These are phyloP conservation scores for Curvularia spicifera DNA, from an alignment of 2,329 filamentous ascomycete genomes.

Conservation along the genomic window DNA sequence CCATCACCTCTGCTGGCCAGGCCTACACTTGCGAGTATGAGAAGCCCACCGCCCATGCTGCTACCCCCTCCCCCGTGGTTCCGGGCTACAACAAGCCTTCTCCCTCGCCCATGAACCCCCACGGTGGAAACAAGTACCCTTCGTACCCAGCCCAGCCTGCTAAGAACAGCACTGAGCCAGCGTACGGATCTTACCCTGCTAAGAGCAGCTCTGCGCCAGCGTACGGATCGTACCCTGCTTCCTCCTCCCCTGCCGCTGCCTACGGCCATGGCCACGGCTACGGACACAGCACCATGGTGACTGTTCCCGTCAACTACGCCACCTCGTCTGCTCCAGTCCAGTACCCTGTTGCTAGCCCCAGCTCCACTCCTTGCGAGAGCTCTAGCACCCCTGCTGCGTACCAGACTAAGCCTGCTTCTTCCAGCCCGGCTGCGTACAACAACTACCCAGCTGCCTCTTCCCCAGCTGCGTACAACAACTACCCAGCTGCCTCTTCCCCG, in stretches of 20 bases:
- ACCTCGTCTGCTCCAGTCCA: not conserved
- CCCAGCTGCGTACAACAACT: not conserved
- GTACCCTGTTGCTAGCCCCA: conserved; percentile 3
- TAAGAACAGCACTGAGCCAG: conserved; percentile 11
- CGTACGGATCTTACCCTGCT: not conserved
- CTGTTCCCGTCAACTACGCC: conserved; percentile 7
- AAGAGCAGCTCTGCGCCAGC: no score
- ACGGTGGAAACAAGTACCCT: conserved; percentile 14
- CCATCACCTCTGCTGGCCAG: conserved; percentile 41
- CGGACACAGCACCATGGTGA: conserved; percentile 6
- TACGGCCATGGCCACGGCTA: conserved; percentile 6
- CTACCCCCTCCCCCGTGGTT: conserved; percentile 13
- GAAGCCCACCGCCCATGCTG: conserved; percentile 18
- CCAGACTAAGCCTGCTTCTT: not conserved
- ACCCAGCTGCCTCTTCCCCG: not conserved
- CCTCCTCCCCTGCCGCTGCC: not conserved
- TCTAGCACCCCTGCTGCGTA: conserved; percentile 1
- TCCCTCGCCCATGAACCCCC: conserved; percentile 14
- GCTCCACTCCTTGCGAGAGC: conserved; percentile 10
- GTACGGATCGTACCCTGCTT: not conserved
- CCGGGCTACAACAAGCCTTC: conserved; percentile 16
- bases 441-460: not conserved
- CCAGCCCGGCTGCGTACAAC: not conserved
- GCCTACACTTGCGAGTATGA: conserved; percentile 41
- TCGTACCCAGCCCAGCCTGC: conserved; percentile 4